These are phyloP conservation scores for Meripilus lineatus DNA, from an alignment of 1,284 basidiomycete species.

Conservation along the genomic window DNA sequence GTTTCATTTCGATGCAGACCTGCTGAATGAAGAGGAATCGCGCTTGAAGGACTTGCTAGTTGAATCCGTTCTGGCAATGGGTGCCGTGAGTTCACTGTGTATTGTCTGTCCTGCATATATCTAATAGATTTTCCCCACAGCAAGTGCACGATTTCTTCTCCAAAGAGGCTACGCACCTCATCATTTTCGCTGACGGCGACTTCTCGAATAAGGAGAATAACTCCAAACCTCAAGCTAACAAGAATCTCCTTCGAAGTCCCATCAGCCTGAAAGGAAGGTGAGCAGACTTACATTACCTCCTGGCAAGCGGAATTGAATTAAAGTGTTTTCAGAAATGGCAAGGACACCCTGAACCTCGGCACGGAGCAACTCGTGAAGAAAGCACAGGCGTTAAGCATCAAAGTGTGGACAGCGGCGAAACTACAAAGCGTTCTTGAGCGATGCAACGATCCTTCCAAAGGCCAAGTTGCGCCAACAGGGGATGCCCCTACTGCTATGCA, in stretches of 20 bases:
- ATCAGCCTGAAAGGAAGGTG: slow-evolving; percentile 58
- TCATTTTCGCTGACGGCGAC: slow-evolving; percentile 48
- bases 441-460: too few species aligned
- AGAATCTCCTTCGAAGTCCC: slow-evolving; percentile 51
- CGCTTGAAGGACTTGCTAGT: slow-evolving; percentile 44
- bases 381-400: slow-evolving; percentile 76
- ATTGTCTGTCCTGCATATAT: slow-evolving; percentile 6
- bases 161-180: slow-evolving; percentile 80
- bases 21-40: slow-evolving; percentile 44
- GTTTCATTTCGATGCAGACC: slow-evolving; percentile 82
- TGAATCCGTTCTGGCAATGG: slow-evolving; percentile 58
- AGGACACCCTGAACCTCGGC: slow-evolving; percentile 16
- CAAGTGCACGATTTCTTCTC: slow-evolving; percentile 85
- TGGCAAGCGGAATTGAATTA: slow-evolving; percentile 1
- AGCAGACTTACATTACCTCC: slow-evolving; percentile 17
- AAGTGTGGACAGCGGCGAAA: slow-evolving; percentile 83
- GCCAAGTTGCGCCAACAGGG: slow-evolving; percentile 14
- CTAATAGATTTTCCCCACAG: slow-evolving; percentile 37
- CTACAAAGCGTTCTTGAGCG: slow-evolving; percentile 69
- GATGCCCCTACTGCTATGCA: slow-evolving; percentile 19
- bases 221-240: slow-evolving; percentile 21
- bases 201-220: slow-evolving; percentile 63
- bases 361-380: slow-evolving; percentile 61
- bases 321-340: slow-evolving; percentile 9
- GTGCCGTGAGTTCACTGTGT: slow-evolving; percentile 59